These are phyloP conservation scores for Kuraishia capsulata DNA, from an alignment of 805 yeast genomes.

Conservation along the genomic window DNA sequence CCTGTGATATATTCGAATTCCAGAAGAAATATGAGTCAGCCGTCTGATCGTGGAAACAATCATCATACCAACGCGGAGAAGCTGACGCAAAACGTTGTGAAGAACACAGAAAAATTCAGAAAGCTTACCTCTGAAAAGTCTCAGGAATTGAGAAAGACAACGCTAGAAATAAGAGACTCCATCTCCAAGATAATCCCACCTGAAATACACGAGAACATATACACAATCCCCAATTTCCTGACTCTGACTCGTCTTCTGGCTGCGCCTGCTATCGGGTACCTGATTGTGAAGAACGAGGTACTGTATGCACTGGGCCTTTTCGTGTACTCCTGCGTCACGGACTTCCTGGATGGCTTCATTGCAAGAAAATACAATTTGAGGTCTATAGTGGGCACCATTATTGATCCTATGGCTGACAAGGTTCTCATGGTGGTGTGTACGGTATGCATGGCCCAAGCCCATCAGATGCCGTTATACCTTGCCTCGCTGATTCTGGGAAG, in stretches of 20 bases:
- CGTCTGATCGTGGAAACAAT: background rate
- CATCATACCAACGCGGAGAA: background rate
- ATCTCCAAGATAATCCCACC: constrained; percentile 20
- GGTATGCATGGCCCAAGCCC: constrained; percentile 56
- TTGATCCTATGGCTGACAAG: constrained; percentile 96
- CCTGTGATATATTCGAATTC: too few relatives aligned
- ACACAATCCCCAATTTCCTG: constrained; percentile 79
- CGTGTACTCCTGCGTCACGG: constrained; percentile 82
- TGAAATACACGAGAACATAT: constrained; percentile 45
- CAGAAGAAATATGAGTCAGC: too few relatives aligned
- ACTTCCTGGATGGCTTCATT: constrained; percentile 83
- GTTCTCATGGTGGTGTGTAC: constrained; percentile 83
- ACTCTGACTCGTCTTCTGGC: constrained; percentile 74
- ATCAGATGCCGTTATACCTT: constrained; percentile 60
- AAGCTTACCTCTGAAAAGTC: constrained; percentile 7
- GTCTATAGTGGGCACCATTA: constrained; percentile 78
- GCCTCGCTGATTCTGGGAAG: constrained; percentile 75
- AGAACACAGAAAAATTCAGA: background rate
- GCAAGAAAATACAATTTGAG: constrained; percentile 75
- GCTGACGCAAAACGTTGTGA: background rate
- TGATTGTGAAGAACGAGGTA: constrained; percentile 56
- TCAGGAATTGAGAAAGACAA: constrained; percentile 9
- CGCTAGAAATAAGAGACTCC: constrained; percentile 16
- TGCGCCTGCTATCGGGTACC: constrained; percentile 81
- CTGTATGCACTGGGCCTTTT: constrained; percentile 64